These are phyloP conservation scores for Colletotrichum abscissum DNA, from an alignment of 2,329 filamentous ascomycete genomes.

Conservation along the genomic window DNA sequence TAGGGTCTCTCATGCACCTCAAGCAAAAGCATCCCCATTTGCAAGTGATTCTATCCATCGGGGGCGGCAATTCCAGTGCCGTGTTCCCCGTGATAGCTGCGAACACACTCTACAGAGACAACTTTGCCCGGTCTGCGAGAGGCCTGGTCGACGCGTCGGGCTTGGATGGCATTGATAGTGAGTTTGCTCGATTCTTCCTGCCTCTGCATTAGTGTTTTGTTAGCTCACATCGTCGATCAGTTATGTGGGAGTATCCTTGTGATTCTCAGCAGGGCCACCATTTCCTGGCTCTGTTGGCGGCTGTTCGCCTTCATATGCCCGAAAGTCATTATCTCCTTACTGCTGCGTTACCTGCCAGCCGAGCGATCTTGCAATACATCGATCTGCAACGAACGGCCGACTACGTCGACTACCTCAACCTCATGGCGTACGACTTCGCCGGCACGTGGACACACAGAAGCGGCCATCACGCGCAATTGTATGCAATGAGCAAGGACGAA, in stretches of 20 bases:
- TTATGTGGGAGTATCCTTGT: constrained; percentile 84
- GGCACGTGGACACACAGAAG: constrained; percentile 75
- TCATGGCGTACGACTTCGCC: constrained; percentile 85
- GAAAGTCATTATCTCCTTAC: constrained; percentile 76
- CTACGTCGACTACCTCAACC: constrained; percentile 80
- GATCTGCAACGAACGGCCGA: constrained; percentile 71
- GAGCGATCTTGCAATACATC: constrained; percentile 75
- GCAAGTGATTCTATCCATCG: constrained; percentile 81
- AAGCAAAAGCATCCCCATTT: constrained; percentile 78
- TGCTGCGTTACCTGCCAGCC: constrained; percentile 76
- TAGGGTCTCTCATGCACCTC: constrained; percentile 78
- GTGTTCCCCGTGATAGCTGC: constrained; percentile 76
- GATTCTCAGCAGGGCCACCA: constrained; percentile 74
- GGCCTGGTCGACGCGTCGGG: constrained; percentile 77
- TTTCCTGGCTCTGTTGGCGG: constrained; percentile 76
- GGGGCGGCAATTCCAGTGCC: constrained; percentile 73
- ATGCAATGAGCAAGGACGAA: constrained; percentile 68
- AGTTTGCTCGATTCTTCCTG: constrained; percentile 36
- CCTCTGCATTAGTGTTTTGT: background rate
- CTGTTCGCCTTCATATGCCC: constrained; percentile 75
- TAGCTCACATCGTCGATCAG: constrained; percentile 53
- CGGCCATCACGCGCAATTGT: constrained; percentile 83
- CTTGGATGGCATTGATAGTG: constrained; percentile 75
- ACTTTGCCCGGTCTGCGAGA: constrained; percentile 76
- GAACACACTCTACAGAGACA: constrained; percentile 69